Base-by-base conservation (phyloP, 306 rosid genomes). In the Cicer chorassanicum region DNA sequence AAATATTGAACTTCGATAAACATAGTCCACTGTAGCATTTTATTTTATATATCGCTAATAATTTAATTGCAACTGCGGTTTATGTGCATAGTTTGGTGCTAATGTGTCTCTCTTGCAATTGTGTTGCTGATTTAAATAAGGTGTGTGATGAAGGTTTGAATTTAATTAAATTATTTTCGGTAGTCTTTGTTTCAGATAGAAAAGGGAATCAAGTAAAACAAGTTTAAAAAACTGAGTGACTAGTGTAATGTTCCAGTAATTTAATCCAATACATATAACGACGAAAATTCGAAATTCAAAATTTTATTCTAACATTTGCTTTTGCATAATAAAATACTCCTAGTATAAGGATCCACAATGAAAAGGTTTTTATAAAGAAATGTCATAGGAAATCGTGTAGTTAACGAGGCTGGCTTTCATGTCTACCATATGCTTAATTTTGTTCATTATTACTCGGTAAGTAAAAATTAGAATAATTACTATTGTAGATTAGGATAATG, bases 381-480 rank as follows among this genome's bases (percentile, higher is more conserved):
- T 50, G 71, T 56, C 61, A 34, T 67, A 72, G 79, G 76, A 72
- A 78, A 62, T 51, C 77, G 82, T 82, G 82, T 43, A 50, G 70
- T 76, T n/a, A 57, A 24, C 24, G 24, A 21, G 24, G 24, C 24
- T 21, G 24, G 24, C 24, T 21, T 21, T 21, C 24, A 21, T 77
- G 68, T 39, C 49, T 50, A 29, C 82, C 79, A 55, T 82, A 13
- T 38, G 53, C 10, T 66, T 19, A 55, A 57, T 73, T 13, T 36
- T 57, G 65, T 67, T 46, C 40, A 21, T 38, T 45, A 9, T 21
- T 21, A 56, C 64, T 43, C 13, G 39, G 53, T 71, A 16, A 45
- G 11, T 57, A 18, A 55, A 79, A 80, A 59, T 50, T 14, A 68
- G 34, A 54, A 8, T 36, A 75, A 62, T 41, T 56, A 65, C 79